Percentiles rank a stretch among this genome's conserved stretches.
These are phyloP conservation scores for Clitopilus passeckerianus DNA, from an alignment of 768 basidiomycete species.

Conservation along the genomic window DNA sequence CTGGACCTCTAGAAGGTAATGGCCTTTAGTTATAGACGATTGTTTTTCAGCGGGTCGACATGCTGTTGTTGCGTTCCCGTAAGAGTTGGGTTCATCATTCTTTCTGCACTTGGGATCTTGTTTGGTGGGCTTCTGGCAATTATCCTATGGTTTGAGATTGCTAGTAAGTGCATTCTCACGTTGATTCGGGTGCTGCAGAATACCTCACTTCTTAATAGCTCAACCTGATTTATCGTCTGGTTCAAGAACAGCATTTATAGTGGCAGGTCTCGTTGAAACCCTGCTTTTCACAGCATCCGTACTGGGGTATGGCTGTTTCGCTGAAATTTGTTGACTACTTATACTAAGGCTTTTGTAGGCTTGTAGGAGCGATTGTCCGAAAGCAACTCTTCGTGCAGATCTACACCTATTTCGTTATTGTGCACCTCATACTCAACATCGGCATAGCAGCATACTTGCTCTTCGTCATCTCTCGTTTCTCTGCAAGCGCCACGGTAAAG, in stretches of 20 bases:
- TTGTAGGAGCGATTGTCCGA: slow-evolving; percentile 58
- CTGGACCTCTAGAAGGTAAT: slow-evolving; percentile 17
- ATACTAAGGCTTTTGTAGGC: slow-evolving; percentile 25
- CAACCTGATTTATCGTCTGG: slow-evolving; percentile 27
- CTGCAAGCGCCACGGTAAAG: slow-evolving; percentile 32
- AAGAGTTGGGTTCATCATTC: slow-evolving; percentile 51
- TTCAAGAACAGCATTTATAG: slow-evolving; percentile 37
- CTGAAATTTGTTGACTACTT: not conserved
- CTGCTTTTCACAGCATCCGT: slow-evolving; percentile 47
- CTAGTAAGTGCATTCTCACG: slow-evolving; percentile 36
- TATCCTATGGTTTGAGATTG: slow-evolving; percentile 59
- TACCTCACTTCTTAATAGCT: slow-evolving; percentile 16
- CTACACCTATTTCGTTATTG: slow-evolving; percentile 44
- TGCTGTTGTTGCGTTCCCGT: slow-evolving; percentile 66
- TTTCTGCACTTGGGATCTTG: slow-evolving; percentile 49
- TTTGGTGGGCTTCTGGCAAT: slow-evolving; percentile 49
- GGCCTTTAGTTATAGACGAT: slow-evolving; percentile 37
- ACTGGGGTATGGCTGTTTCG: slow-evolving; percentile 40
- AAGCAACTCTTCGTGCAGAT: slow-evolving; percentile 56
- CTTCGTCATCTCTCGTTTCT: slow-evolving; percentile 40
- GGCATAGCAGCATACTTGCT: slow-evolving; percentile 48
- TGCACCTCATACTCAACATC: slow-evolving; percentile 54
- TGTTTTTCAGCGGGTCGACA: slow-evolving; percentile 43
- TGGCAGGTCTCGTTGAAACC: slow-evolving; percentile 49
- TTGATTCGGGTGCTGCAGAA: not conserved